Conservation (phyloP, 2,329 filamentous ascomycete species). For the Aspergillus chevalieri region DNA sequence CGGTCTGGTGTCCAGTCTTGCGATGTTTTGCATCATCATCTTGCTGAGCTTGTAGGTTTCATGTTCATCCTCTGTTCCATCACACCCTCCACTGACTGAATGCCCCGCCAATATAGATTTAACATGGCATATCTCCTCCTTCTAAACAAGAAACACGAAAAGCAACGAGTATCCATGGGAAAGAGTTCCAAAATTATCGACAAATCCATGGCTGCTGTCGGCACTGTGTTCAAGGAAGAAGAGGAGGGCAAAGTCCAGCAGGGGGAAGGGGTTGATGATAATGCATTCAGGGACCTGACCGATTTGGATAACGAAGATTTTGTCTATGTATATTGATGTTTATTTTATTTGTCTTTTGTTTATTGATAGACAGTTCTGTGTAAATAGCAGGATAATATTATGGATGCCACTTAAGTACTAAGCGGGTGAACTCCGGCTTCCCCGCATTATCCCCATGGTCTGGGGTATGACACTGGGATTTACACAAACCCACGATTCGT, state of each 20-base stretch:
- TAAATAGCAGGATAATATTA: too few species aligned
- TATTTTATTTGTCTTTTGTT: background rate
- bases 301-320: conserved; percentile 60
- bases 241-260: conserved; percentile 25
- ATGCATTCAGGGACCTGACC: conserved; percentile 54
- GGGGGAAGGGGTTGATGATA: conserved; percentile 35
- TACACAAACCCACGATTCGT: background rate
- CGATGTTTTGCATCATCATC: conserved; percentile 56
- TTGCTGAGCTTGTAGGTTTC: conserved; percentile 41
- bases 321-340: conserved; percentile 48
- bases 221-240: conserved; percentile 8
- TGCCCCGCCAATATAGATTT: conserved; percentile 11
- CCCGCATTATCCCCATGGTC: too few species aligned
- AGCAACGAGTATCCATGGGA: conserved; percentile 50
- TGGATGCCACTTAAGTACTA: too few species aligned
- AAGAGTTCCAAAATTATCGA: conserved; percentile 56
- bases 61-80: background rate
- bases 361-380: too few species aligned
- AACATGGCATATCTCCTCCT: conserved; percentile 45
- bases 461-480: background rate
- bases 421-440: too few species aligned
- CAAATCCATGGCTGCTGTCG: conserved; percentile 49
- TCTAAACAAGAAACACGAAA: conserved; percentile 52
- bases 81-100: background rate
- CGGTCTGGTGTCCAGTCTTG: conserved; percentile 52